Evolutionary conservation across 2,329 filamentous ascomycete genomes (phyloP), one percentile per base, ranked within the genome.

Genomic region (Colletotrichum gigasporum): DNA sequence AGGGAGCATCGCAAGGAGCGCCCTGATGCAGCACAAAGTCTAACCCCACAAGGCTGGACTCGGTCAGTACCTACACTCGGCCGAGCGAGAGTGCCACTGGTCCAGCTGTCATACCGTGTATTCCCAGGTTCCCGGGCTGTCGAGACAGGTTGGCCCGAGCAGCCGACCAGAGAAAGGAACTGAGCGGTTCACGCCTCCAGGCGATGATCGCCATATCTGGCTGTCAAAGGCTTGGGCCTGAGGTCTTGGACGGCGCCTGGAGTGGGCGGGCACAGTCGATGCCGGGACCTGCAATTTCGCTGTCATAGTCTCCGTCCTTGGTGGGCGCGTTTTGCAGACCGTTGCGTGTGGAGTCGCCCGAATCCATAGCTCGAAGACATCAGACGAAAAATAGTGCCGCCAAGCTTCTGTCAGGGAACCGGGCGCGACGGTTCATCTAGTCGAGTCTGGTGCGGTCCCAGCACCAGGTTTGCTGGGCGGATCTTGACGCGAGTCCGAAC

Each of bases 31-130:
- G 54, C n/a, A 35, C 60, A 12, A 30, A 41, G 20, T 32, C 51
- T 14, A 24, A 42, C 41, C 42, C 61, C 61, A 64, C 55, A 64
- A 61, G 61, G 55, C 61, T 61, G 41, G 47, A 34, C 37, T 45
- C 41, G 32, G 55, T 28, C 11, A 24, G 28, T 39, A 32, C 34
- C 32, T 39, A 45, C 16, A 42, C 61, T 56, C 53, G 53, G 53
- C 53, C 53, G 53, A 56, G 20, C 53, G 41, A 56, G 30, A 30
- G n/a, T n/a, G n/a, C n/a, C n/a, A n/a, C n/a, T 26, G 53, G 39
- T n/a, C n/a, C 53, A 35, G 18, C n/a, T 44, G 7, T 14, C 53
- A 30, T 18, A 56, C 41, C 26, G 16, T 16, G 30, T 42, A 35
- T 10, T 16, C 47, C 53, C 53, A 35, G 37, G 24, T 47, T 41